Percentiles rank a stretch among this genome's conserved stretches.
These are phyloP conservation scores for Vaccinium corymbosum DNA, from an alignment of 148 eudicot genomes.

Conservation along the genomic window DNA sequence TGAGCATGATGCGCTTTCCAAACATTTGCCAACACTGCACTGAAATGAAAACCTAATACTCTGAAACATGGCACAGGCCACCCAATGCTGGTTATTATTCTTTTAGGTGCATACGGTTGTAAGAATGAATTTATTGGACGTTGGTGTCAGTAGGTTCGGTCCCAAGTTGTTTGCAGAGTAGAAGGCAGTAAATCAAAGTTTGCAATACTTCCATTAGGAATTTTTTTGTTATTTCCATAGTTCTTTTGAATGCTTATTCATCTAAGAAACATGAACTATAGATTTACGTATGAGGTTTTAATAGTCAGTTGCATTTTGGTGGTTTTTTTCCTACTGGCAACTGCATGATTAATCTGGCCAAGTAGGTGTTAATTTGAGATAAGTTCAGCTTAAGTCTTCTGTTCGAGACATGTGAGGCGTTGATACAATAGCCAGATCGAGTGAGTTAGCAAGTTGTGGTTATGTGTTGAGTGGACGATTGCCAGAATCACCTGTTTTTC, in stretches of 20 bases:
- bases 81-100: not conserved
- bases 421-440: not conserved
- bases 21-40: not conserved
- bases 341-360: not conserved
- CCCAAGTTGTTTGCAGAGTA: slow-evolving; percentile 1
- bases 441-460: not conserved
- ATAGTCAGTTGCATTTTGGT: not conserved
- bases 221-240: not conserved
- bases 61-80: not conserved
- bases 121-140: not conserved
- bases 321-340: no score
- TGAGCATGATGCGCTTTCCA: not conserved
- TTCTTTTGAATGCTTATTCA: not conserved
- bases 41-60: not conserved
- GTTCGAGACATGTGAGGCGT: not conserved
- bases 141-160: not conserved
- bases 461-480: not conserved
- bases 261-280: not conserved
- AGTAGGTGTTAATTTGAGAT: not conserved
- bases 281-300: not conserved
- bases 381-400: not conserved
- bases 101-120: not conserved
- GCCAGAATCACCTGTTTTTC: not conserved
- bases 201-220: not conserved
- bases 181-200: not conserved